Evolutionary conservation across 441 rosid genomes (phyloP), one percentile per base, ranked within the genome.

Genomic region (Viola pubescens): DNA sequence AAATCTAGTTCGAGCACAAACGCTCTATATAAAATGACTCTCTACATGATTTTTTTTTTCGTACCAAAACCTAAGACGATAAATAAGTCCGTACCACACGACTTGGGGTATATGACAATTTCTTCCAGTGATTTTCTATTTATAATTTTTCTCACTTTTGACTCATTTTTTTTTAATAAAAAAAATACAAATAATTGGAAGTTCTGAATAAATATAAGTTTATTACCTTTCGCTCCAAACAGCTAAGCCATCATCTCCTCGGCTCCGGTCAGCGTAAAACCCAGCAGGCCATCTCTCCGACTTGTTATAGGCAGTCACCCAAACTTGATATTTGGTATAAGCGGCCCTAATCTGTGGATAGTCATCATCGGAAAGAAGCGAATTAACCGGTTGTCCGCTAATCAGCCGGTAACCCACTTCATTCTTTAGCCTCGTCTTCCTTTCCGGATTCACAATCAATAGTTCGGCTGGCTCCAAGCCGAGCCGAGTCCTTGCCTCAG

Each of bases 241-340:
- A 19, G 87, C 85, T 50, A 89, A 79, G 7, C 88, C 89, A 14
- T 89, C 95, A 16, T 87, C 89, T 9, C 97, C 97, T 10, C 65
- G 84, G 75, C 87, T 89, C 63, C 81, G 58, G 57, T 87, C 92
- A 8, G 83, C 77, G 13, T 83, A 89, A 65, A 82, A 83, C 19
- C 95, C 97, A 45, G 83, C 88, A 0, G 88, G 85, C 97, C 95
- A 89, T 64, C 84, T 81, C 75, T 89, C 90, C 9, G 84, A 79
- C 81, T 70, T 77, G 80, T 85, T 79, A 75, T 89, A 85, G n/a
- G 89, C 83, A 1, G 97, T 89, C 40, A 82, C 89, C 95, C 95
- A 89, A 58, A 85, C 54, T 59, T 88, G 89, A 60, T 81, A 82
- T 50, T 79, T 71, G 0, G 82, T 76, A 56, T 84, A 83, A 51